phyloP scores from a whole-genome alignment of 257 asterid genomes.

The Avicennia marina region DNA sequence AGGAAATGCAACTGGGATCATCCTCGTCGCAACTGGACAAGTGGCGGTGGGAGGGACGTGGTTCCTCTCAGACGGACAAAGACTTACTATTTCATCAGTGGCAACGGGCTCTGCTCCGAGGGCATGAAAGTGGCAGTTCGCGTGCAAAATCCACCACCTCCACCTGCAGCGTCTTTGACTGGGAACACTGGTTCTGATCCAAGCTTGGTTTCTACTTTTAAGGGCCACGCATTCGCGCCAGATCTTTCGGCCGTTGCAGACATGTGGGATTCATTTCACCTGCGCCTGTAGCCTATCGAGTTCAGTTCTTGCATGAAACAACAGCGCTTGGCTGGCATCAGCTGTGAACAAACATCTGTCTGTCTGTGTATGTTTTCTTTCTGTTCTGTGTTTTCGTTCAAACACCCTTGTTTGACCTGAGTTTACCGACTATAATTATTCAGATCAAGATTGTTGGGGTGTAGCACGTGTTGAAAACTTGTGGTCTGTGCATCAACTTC shows the following conservation, averaged over 20 bases:
- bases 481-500: too few species aligned
- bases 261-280: conserved; percentile 52
- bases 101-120: conserved; percentile 74
- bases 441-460: too few species aligned
- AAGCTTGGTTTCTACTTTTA: conserved; percentile 22
- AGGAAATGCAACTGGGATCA: conserved; percentile 59
- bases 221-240: conserved; percentile 41
- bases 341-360: too few species aligned
- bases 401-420: too few species aligned
- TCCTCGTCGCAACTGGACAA: conserved; percentile 71
- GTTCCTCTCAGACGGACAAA: conserved; percentile 76
- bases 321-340: too few species aligned
- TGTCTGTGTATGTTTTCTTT: too few species aligned
- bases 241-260: conserved; percentile 55
- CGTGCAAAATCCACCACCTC: conserved; percentile 63
- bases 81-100: conserved; percentile 70
- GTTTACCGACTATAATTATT: too few species aligned
- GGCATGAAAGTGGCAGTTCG: conserved; percentile 73
- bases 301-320: conserved; percentile 12
- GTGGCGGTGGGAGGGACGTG: conserved; percentile 90
- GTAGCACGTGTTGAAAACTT: too few species aligned
- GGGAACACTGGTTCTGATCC: conserved; percentile 23
- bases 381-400: too few species aligned
- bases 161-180: conserved; percentile 42
- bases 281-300: conserved; percentile 35